These are phyloP conservation scores for Musa itinerans DNA, from an alignment of 176 grass and related monocot species.

Conservation along the genomic window DNA sequence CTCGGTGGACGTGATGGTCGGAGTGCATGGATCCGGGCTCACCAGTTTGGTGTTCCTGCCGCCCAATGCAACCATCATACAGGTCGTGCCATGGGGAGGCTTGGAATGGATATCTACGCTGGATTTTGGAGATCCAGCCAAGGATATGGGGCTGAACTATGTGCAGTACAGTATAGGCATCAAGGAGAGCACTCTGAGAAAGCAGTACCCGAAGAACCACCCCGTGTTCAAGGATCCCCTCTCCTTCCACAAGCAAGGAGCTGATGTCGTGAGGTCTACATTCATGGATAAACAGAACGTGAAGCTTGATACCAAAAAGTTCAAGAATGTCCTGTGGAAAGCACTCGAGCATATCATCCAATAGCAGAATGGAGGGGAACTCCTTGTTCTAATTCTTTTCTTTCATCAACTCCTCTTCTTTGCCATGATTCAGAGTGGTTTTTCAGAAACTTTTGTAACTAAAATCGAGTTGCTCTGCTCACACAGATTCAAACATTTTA, in stretches of 20 bases:
- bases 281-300: conserved; percentile 73
- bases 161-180: conserved; percentile 71
- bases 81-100: conserved; percentile 71
- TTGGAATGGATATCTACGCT: conserved; percentile 49
- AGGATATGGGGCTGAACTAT: conserved; percentile 71
- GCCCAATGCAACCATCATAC: conserved; percentile 58
- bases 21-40: conserved; percentile 72
- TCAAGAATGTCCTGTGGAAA: conserved; percentile 41
- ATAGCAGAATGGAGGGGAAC: background rate
- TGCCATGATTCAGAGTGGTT: background rate
- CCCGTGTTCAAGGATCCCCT: conserved; percentile 45
- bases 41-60: conserved; percentile 79
- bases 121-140: conserved; percentile 63
- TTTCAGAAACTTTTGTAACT: background rate
- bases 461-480: conserved; percentile 15
- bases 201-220: conserved; percentile 49
- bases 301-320: conserved; percentile 35
- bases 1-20: conserved; percentile 56
- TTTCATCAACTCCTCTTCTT: background rate
- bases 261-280: conserved; percentile 46
- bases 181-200: conserved; percentile 66
- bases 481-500: conserved; percentile 1
- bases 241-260: conserved; percentile 56
- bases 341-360: conserved; percentile 65
- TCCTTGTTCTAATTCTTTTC: background rate